Evolutionary conservation across 225 moss, liverwort and hornwort species (phyloP), one percentile per base, ranked within the genome.

Genomic region (Pleurozium schreberi): DNA sequence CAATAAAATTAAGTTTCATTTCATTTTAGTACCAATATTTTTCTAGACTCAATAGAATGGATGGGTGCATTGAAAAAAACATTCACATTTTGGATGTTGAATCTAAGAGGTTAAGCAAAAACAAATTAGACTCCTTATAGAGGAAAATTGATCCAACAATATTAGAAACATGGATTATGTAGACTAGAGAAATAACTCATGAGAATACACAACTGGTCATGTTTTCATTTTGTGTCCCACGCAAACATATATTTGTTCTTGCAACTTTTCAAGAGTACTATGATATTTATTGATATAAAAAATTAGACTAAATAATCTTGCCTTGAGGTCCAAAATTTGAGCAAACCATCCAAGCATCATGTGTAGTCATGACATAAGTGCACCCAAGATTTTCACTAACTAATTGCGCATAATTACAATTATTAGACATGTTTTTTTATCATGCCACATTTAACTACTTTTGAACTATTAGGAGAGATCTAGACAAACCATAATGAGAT

Each of bases 281-380:
- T 0, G 21, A 2, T 5, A 0, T n/a, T n/a, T 21, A 12, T 5
- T 0, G 0, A 31, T 75, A 21, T 19, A 8, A 8, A 75, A 68
- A 20, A 33, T 13, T 50, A 75, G 21, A 12, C 50, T 33, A 75
- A 12, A 12, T 8, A 21, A 50, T 50, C 21, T 34, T 75, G 14
- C 14, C 21, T 12, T 33, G 1, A 8, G 12, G 1, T 49, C 21
- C 5, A 34, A 8, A 75, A 12, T 75, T 21, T 5, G 4, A 50
- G 50, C 2, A 75, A 20, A 2, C 3, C 3, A 33, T 20, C 4
- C 33, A 50, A 50, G 3, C 0, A 20, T 34, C 4, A 50, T 52
- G 0, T 52, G 50, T 3, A 50, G 0, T 50, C 8, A 15, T 12
- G 4, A 76, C 2, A 4, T 11, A 49, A 33, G 4, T 14, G 0